Base-by-base conservation (phyloP, 192 early-diverging fungal genomes). In the Chytriomyces sp. region DNA sequence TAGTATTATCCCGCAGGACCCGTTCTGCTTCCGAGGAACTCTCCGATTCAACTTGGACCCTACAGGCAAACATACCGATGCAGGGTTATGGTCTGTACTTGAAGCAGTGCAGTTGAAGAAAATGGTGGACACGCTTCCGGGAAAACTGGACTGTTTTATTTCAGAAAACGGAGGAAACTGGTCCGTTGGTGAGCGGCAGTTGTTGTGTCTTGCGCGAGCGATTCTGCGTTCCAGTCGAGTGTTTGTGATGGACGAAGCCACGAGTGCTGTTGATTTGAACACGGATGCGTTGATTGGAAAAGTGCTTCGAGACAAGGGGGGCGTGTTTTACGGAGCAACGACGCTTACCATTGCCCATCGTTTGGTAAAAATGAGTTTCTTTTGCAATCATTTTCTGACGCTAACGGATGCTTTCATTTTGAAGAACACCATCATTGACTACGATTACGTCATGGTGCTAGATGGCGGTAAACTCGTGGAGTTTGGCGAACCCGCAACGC, bases 41-140 rank as follows among this genome's bases (percentile, higher is more conserved):
- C 83, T 96, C 13, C 86, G 93, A 46, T 93, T 86, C 67, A 95
- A 96, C 69, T 65, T 95, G 0, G 94, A 95, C 62, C 93, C 92
- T 9, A 84, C 91, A 48, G 78, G 80, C 35, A 73, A 80, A 35
- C 86, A 90, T 72, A 70, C 79, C 5, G 95, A 96, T 73, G 73
- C 83, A 5, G 86, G 87, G 28, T 71, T 95, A 8, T 96, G 94
- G 94, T 65, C 78, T 13, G 88, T 82, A 1, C 80, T 96, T 4
- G 90, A 86, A 7, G 73, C 81, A 0, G 91, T 92, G 2, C 89
- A 88, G 4, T 77, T 93, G 0, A 79, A 82, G 45, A 26, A 76
- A 23, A 23, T 75, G 6, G 72, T 82, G 11, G 45, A 24, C 7
- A 45, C 23, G 5, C 43, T 78, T 18, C 26, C 64, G 5, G 70